Conservation (phyloP, 2,329 filamentous ascomycete species). For the Cryphonectria carpinicola region DNA sequence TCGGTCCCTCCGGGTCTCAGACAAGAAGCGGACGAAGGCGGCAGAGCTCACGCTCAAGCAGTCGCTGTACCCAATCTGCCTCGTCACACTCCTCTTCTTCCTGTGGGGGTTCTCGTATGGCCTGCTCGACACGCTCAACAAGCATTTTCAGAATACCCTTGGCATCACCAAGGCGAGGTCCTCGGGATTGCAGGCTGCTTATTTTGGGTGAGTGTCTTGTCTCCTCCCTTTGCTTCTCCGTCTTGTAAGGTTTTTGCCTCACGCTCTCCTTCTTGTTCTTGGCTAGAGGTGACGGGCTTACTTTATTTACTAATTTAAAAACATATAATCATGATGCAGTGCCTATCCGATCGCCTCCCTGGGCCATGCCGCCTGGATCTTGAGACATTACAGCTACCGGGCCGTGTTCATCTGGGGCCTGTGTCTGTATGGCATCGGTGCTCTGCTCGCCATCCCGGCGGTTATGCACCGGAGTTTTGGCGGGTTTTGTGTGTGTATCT, state of each 20-base stretch:
- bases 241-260: background rate
- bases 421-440: conserved; percentile 66
- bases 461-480: conserved; percentile 68
- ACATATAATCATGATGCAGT: conserved; percentile 38
- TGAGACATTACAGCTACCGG: conserved; percentile 66
- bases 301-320: background rate
- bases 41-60: conserved; percentile 66
- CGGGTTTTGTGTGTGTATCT: conserved; percentile 74
- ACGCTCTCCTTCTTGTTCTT: no score
- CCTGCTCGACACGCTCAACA: conserved; percentile 57
- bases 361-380: conserved; percentile 67
- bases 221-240: background rate
- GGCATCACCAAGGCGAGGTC: conserved; percentile 59
- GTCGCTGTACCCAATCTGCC: conserved; percentile 67
- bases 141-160: conserved; percentile 61
- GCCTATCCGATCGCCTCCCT: conserved; percentile 73
- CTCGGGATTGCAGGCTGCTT: conserved; percentile 65
- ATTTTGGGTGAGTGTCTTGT: conserved; percentile 57
- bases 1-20: conserved; percentile 50
- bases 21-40: conserved; percentile 46
- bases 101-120: conserved; percentile 65
- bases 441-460: conserved; percentile 58
- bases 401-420: conserved; percentile 71
- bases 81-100: conserved; percentile 70
- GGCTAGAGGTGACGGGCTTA: no score